Base-by-base conservation (phyloP, 805 yeast species). In the Starmerella geochares region DNA sequence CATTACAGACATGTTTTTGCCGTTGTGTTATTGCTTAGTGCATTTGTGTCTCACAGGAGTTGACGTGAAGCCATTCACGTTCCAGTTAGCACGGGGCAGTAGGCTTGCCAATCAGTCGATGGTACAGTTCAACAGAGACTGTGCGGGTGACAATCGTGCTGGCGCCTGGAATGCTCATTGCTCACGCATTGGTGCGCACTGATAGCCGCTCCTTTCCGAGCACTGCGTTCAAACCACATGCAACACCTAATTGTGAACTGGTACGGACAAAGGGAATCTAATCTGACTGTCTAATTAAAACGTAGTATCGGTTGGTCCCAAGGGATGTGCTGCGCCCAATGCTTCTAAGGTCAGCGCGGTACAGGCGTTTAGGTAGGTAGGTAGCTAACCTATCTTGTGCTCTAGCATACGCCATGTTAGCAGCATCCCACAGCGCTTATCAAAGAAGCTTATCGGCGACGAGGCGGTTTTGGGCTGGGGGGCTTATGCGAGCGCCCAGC, bases 401-500 rank as follows among this genome's bases (percentile, higher is more conserved):
- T n/a, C n/a, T n/a, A n/a, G n/a, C n/a, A n/a, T n/a, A n/a, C n/a
- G n/a, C n/a, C n/a, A n/a, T n/a, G n/a, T n/a, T n/a, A n/a, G n/a
- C n/a, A n/a, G n/a, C n/a, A n/a, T n/a, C n/a, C n/a, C n/a, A n/a
- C n/a, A n/a, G n/a, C 19, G 39, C 25, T 36, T 36, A 36, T 36
- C 39, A 16, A 6, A 6, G 4, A 19, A 19, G n/a, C 25, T 36
- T 36, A 36, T 36, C 39, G 20, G 39, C 16, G 23, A 7, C 13
- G 19, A 11, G 9, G 16, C 39, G 10, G 17, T 13, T 10, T 11
- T 20, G n/a, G 17, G n/a, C n/a, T n/a, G n/a, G n/a, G 28, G 3
- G 29, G 42, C 42, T 38, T 38, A 38, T 20, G 42, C 42, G 42
- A 38, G 28, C 42, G 23, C 31, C 4, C 25, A 4, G 29, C 42